Percentiles rank a stretch among this genome's conserved stretches.
Conservation (phyloP, 768 basidiomycete genomes). For the Pleurotus platypus region DNA sequence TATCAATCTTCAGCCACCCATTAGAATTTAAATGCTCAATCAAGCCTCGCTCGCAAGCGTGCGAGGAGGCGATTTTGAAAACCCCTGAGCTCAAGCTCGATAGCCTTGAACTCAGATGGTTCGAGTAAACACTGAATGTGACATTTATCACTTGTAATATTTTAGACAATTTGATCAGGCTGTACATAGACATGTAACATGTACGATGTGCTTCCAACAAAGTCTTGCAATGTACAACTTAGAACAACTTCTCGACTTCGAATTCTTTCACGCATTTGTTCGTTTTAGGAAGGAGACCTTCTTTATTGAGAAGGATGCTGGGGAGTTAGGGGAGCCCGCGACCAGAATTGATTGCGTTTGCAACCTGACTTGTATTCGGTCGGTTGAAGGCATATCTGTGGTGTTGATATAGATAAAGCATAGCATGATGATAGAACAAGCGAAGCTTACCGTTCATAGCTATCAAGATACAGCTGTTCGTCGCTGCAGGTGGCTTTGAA, state of each 20-base stretch:
- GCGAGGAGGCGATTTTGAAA: background rate
- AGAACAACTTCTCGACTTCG: too few relatives aligned
- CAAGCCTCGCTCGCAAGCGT: background rate
- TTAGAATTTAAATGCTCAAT: background rate
- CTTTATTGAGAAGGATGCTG: too few relatives aligned
- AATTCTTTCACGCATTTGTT: too few relatives aligned
- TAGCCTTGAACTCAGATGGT: conserved; percentile 1
- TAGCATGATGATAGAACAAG: too few relatives aligned
- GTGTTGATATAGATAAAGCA: background rate
- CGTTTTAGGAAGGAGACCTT: too few relatives aligned
- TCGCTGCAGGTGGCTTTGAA: conserved; percentile 70
- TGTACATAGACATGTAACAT: too few relatives aligned
- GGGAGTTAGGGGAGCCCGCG: conserved; percentile 51
- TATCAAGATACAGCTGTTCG: conserved; percentile 63
- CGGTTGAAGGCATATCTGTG: conserved; percentile 72
- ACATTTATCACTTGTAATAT: too few relatives aligned
- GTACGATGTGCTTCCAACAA: too few relatives aligned
- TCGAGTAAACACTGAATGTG: background rate
- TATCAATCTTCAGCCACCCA: background rate
- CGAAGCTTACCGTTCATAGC: conserved; percentile 58
- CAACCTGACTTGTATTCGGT: conserved; percentile 74
- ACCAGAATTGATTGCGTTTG: conserved; percentile 71
- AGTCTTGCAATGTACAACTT: too few relatives aligned
- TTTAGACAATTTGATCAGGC: too few relatives aligned
- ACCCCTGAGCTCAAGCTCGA: background rate